Percentiles rank a stretch among this genome's conserved stretches.
phyloP scores from a whole-genome alignment of 306 rosid genomes.

The Begonia fuchsioides region DNA sequence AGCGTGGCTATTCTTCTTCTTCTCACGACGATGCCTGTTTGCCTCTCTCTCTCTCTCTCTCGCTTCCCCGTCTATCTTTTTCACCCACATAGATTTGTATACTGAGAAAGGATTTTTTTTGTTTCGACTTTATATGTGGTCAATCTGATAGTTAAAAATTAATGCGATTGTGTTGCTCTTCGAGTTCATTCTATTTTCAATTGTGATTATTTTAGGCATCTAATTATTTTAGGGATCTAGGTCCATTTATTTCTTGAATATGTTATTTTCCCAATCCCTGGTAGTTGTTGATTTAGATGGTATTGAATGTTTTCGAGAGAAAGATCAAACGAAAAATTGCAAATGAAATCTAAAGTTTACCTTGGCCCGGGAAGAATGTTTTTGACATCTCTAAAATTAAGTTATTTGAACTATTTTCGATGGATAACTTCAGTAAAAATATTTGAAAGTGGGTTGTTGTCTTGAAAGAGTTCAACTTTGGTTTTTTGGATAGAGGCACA shows the following conservation, averaged over 20 bases:
- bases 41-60: conserved; percentile 6
- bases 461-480: neutral
- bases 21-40: conserved; percentile 72
- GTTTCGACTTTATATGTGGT: neutral
- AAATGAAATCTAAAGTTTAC: no score
- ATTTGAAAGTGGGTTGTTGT: no score
- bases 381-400: no score
- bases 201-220: neutral
- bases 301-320: no score
- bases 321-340: no score
- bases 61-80: neutral
- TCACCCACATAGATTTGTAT: neutral
- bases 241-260: no score
- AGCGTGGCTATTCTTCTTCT: conserved; percentile 55
- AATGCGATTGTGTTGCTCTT: neutral
- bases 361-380: no score
- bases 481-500: neutral
- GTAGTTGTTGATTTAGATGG: no score
- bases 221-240: neutral
- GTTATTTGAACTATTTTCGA: no score
- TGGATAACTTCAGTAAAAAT: no score
- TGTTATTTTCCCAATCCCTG: no score
- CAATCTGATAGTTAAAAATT: neutral
- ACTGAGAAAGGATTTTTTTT: neutral
- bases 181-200: neutral